These are phyloP conservation scores for Quercus lobata DNA, from an alignment of 331 rosid species.

Conservation along the genomic window DNA sequence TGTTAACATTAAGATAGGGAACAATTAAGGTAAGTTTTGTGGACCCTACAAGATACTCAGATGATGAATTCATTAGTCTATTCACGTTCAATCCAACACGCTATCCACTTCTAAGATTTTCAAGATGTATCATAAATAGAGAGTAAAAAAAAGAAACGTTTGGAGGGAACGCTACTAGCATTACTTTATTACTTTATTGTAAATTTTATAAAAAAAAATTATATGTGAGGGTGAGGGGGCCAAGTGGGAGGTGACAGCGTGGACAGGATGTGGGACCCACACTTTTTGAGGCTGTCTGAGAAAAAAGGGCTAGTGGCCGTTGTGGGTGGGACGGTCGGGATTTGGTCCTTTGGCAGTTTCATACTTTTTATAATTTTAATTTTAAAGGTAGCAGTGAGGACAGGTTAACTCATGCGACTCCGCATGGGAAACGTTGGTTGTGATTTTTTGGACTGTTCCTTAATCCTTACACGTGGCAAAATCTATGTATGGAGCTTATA, in stretches of 20 bases:
- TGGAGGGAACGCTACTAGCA: too few relatives aligned
- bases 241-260: constrained; percentile 53
- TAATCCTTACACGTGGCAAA: not conserved
- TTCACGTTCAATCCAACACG: accelerated
- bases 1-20: too few relatives aligned
- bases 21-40: too few relatives aligned
- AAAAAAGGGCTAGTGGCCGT: constrained; percentile 4
- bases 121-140: too few relatives aligned
- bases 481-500: not conserved
- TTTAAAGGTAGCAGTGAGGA: not conserved
- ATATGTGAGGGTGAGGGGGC: constrained; percentile 17
- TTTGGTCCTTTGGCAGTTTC: constrained; percentile 30
- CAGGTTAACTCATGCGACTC: constrained; percentile 18
- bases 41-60: too few relatives aligned
- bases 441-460: not conserved
- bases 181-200: too few relatives aligned
- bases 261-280: constrained; percentile 39
- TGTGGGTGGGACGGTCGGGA: constrained; percentile 24
- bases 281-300: not conserved
- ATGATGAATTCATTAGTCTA: too few relatives aligned
- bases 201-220: too few relatives aligned
- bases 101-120: too few relatives aligned
- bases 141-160: too few relatives aligned
- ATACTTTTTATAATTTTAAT: not conserved
- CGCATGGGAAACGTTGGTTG: not conserved